phyloP scores from a whole-genome alignment of 345 rosid species.

The Physaria fendleri region DNA sequence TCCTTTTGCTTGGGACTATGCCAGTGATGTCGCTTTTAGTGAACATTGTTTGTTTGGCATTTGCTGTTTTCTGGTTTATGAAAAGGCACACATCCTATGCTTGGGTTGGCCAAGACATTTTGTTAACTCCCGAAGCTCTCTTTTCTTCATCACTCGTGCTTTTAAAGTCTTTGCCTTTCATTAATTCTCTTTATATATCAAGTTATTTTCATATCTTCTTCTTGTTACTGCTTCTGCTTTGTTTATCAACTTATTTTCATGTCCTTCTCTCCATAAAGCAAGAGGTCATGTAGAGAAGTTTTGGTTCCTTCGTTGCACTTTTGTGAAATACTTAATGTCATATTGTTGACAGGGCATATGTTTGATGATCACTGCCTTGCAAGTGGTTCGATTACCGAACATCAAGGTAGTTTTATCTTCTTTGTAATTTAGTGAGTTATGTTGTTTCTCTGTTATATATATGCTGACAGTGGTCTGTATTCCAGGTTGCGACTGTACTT shows the following conservation, averaged over 20 bases:
- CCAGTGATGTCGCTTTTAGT: constrained; percentile 59
- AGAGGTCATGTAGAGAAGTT: background rate
- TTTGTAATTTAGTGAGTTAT: background rate
- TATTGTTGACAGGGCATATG: constrained; percentile 70
- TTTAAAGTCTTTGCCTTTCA: constrained; percentile 1
- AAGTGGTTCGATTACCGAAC: constrained; percentile 92
- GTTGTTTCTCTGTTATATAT: background rate
- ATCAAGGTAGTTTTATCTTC: constrained; percentile 56
- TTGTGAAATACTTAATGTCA: background rate
- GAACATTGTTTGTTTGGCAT: constrained; percentile 44
- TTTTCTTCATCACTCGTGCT: constrained; percentile 1
- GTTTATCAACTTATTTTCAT: background rate
- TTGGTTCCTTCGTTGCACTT: constrained; percentile 18
- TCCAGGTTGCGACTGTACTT: constrained; percentile 92
- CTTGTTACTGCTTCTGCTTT: no score
- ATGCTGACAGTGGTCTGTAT: constrained; percentile 28
- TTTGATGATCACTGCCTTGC: constrained; percentile 95
- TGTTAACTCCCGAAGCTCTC: constrained; percentile 51
- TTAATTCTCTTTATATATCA: no score
- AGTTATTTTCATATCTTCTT: no score
- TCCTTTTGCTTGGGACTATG: constrained; percentile 68
- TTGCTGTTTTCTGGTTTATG: constrained; percentile 75
- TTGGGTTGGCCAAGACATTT: constrained; percentile 94
- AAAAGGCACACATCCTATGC: constrained; percentile 60
- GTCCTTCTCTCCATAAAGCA: background rate